These are phyloP conservation scores for Lunasporangiospora selenospora DNA, from an alignment of 192 early-diverging fungal genomes.

Conservation along the genomic window DNA sequence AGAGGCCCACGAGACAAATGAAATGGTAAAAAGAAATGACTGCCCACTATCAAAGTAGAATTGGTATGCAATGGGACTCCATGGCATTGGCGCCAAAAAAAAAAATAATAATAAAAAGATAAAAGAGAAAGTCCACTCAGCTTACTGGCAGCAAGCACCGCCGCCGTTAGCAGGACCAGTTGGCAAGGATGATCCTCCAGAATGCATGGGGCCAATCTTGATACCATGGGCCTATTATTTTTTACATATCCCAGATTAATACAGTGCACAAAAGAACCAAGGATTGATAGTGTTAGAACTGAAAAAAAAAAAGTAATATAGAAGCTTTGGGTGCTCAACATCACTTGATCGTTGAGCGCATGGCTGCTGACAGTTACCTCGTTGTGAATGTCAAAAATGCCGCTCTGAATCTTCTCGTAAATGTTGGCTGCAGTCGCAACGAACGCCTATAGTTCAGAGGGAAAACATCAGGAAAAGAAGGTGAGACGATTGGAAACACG, in stretches of 20 bases:
- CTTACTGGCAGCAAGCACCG: slow-evolving; percentile 50
- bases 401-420: slow-evolving; percentile 80
- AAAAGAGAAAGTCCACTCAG: not conserved
- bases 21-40: not conserved
- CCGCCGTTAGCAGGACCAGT: slow-evolving; percentile 29
- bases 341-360: not conserved
- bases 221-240: slow-evolving; percentile 57
- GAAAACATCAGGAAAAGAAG: no score
- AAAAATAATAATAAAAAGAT: not conserved
- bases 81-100: not conserved
- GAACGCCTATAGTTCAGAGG: slow-evolving; percentile 71
- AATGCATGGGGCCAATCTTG: slow-evolving; percentile 67
- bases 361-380: slow-evolving; percentile 48
- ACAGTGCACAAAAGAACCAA: no score
- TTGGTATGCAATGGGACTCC: not conserved
- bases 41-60: no score
- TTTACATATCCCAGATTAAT: no score
- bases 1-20: slow-evolving; percentile 2
- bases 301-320: slow-evolving; percentile 6
- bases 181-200: slow-evolving; percentile 65
- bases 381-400: slow-evolving; percentile 75
- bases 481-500: no score
- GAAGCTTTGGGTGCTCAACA: not conserved
- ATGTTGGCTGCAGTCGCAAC: slow-evolving; percentile 82
- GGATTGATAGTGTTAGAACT: no score